phyloP scores from a whole-genome alignment of 2,329 filamentous ascomycete species.

The Arthrobotrys musiformis region DNA sequence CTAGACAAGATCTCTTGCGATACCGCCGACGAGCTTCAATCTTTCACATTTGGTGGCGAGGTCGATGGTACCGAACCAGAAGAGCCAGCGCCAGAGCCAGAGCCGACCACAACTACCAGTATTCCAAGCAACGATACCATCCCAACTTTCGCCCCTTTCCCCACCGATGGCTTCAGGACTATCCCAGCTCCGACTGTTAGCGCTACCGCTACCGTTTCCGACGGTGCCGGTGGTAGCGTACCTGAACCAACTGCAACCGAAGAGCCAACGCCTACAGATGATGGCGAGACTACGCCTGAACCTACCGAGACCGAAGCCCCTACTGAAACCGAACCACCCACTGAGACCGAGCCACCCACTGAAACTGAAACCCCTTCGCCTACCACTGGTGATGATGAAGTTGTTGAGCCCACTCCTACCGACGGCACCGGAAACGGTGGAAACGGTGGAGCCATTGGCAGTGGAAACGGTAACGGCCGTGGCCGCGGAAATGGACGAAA shows the following conservation, averaged over 20 bases:
- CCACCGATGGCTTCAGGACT: constrained; percentile 17
- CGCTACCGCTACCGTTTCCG: background rate
- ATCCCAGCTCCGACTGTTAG: constrained; percentile 6
- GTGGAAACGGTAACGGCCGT: constrained; percentile 22
- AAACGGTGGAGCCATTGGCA: too few species aligned
- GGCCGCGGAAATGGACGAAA: background rate
- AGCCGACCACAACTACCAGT: background rate
- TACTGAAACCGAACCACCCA: background rate
- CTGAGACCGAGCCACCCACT: background rate
- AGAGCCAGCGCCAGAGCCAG: constrained; percentile 3
- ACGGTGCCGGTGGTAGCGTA: background rate
- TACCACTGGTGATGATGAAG: background rate
- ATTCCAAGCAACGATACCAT: background rate
- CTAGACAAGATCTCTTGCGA: constrained; percentile 66
- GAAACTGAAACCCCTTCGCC: background rate
- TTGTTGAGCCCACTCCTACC: constrained; percentile 5
- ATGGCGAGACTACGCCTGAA: background rate
- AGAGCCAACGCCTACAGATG: constrained; percentile 14
- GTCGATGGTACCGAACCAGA: constrained; percentile 1
- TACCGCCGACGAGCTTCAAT: constrained; percentile 63
- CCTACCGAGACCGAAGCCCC: constrained; percentile 4
- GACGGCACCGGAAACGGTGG: constrained; percentile 2
- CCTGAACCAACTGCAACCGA: background rate
- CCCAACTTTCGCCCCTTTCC: constrained; percentile 2
- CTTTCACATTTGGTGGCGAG: constrained; percentile 62